These are phyloP conservation scores for Xylona heveae DNA, from an alignment of 495 filamentous ascomycete genomes.

Conservation along the genomic window DNA sequence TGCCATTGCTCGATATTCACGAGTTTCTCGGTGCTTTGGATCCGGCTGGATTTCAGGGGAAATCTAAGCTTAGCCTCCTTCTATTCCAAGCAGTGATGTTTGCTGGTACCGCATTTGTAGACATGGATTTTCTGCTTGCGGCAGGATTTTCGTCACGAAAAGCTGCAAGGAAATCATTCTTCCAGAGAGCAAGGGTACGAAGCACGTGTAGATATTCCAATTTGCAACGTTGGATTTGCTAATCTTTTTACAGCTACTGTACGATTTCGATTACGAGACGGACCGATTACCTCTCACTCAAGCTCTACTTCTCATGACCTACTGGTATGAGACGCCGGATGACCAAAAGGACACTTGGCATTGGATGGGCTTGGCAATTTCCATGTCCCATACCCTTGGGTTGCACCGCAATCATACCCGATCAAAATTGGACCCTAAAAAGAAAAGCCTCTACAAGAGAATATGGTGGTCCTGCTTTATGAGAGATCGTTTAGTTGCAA, in stretches of 20 bases:
- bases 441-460: conserved; percentile 64
- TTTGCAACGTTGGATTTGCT: background rate
- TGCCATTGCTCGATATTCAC: conserved; percentile 65
- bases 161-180: conserved; percentile 57
- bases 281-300: conserved; percentile 71
- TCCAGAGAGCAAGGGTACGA: conserved; percentile 55
- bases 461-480: conserved; percentile 95
- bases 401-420: conserved; percentile 61
- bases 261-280: conserved; percentile 73
- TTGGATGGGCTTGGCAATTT: conserved; percentile 78
- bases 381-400: conserved; percentile 64
- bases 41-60: conserved; percentile 38
- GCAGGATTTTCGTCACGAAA: conserved; percentile 52
- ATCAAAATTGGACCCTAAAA: conserved; percentile 44
- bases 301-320: conserved; percentile 65
- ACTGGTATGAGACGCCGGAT: conserved; percentile 79
- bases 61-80: conserved; percentile 51
- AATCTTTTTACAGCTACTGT: conserved; percentile 28
- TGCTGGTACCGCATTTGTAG: conserved; percentile 54
- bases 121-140: conserved; percentile 40
- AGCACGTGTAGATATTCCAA: background rate
- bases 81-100: conserved; percentile 74
- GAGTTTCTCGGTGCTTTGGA: conserved; percentile 48
- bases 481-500: conserved; percentile 66
- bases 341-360: conserved; percentile 85